Base-by-base conservation (phyloP, 495 filamentous ascomycete genomes). In the Apodospora peruviana region DNA sequence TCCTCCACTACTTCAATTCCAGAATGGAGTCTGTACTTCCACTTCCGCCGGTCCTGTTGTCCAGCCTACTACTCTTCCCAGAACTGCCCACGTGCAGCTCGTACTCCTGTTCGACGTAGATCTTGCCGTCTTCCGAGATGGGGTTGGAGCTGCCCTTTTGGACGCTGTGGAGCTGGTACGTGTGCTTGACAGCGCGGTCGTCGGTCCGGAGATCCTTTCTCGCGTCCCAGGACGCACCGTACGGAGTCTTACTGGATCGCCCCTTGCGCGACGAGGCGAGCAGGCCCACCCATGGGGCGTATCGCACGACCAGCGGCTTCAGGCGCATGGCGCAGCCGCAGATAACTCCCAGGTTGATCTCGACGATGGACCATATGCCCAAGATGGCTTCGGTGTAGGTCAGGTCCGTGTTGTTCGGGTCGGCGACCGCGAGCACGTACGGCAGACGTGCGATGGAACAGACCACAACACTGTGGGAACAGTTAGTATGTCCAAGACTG, bases 291-390 rank as follows among this genome's bases (percentile, higher is more conserved):
- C 27, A 36, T 7, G 57, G 57, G 12, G 53, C 40, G 22, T 51
- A 55, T 2, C 39, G 24, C 12, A 39, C 37, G 12, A 61, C 36
- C 2, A 61, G 45, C 25, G 48, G 51, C 51, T 58, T 61, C 17
- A 61, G 48, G 1, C 52, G 38, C 45, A 56, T 54, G 12, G 63
- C 53, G 32, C 57, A 65, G 12, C 62, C 64, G 44, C 67, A 69
- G 24, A 68, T 48, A 20, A 72, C 65, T 9, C 62, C 68, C 5
- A 69, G 47, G 50, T 63, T 66, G 18, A 68, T 56, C 27, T 72
- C 69, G 3, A 72, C 48, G 1, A 56, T 55, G 5, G 72, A 73
- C 72, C 71, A 75, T 14, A 71, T 56, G n/a, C 49, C 55, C n/a
- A 52, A 42, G 1, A 52, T 47, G 27, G 52, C 53, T 21, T 62